These are phyloP conservation scores for Nakaseomyces uthaithaninus DNA, from an alignment of 1,139 yeast species.

Conservation along the genomic window DNA sequence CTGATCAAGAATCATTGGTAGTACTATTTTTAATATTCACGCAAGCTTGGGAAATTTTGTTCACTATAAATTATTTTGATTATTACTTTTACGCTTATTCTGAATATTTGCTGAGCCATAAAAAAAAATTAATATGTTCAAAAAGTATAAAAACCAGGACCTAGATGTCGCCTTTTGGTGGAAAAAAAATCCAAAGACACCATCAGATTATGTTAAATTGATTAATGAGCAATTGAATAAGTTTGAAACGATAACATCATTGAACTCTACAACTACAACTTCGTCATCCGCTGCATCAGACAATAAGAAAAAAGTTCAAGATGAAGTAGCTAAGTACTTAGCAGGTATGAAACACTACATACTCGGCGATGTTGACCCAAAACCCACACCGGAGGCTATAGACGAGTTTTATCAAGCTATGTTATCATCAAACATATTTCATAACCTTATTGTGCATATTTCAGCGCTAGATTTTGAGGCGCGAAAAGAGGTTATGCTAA, in stretches of 20 bases:
- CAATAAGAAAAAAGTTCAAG: slow-evolving; percentile 58
- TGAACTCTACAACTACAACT: neutral
- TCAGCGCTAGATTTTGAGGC: slow-evolving; percentile 76
- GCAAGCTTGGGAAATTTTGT: too few relatives aligned
- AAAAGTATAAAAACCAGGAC: slow-evolving; percentile 28
- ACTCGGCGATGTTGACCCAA: slow-evolving; percentile 62
- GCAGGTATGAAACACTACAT: slow-evolving; percentile 60
- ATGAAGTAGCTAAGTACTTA: slow-evolving; percentile 65
- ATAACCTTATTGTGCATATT: slow-evolving; percentile 50
- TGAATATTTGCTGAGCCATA: too few relatives aligned
- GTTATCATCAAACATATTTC: slow-evolving; percentile 56
- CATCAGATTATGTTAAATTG: slow-evolving; percentile 70
- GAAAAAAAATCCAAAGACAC: slow-evolving; percentile 87
- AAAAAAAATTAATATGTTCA: slow-evolving; percentile 25
- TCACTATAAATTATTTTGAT: too few relatives aligned
- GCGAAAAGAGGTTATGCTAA: slow-evolving; percentile 67
- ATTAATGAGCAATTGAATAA: slow-evolving; percentile 66
- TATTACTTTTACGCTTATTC: too few relatives aligned
- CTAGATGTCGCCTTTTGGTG: slow-evolving; percentile 75
- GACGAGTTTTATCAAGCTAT: slow-evolving; percentile 39
- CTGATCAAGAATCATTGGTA: too few relatives aligned
- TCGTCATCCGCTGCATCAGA: slow-evolving; percentile 25
- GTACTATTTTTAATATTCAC: too few relatives aligned
- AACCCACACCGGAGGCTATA: slow-evolving; percentile 71
- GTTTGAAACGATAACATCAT: slow-evolving; percentile 37